Base-by-base conservation (phyloP, 768 basidiomycete species). In the Amanita jacksonii region DNA sequence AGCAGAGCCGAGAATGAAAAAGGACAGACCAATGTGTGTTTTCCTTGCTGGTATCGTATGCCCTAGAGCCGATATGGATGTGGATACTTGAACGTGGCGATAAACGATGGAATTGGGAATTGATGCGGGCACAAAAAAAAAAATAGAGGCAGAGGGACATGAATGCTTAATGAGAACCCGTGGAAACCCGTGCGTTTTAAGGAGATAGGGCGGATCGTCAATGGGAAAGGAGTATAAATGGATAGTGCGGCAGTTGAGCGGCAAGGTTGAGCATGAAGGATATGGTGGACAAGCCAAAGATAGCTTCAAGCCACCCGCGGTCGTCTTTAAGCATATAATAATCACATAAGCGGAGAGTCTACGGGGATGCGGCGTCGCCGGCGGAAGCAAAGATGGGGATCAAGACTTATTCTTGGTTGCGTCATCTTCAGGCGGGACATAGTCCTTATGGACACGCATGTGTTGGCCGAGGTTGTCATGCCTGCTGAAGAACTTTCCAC, bases 401-500 rank as follows among this genome's bases (percentile, higher is more conserved):
- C 42, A 43, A 20, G 33, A 13, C 15, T 35, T 37, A 25, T 36
- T 36, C 20, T 45, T 38, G 24, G 37, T 20, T 28, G 18, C 19
- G 24, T 24, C 5, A 19, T 45, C 43, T 19, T 38, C 28, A 20
- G 58, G 55, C 23, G 62, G 61, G n/a, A 65, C 60, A 45, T 62
- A 72, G 47, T 71, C 70, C 53, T 72, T 74, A 63, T 90, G 87
- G 33, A 89, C 82, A 38, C 84, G 79, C 79, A 85, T 81, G 54
- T 92, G 89, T 62, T 92, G 89, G 35, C 80, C 78, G 36, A 92
- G 74, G 57, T 92, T 92, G 59, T 92, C 90, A 54, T 86, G 85
- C 38, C 90, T 72, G 55, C 81, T 85, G 57, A 92, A 92, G 51
- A 79, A 79, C 68, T 88, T 89, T 42, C 74, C 79, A 56, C 89